Percentiles rank a stretch among this genome's conserved stretches.
These are phyloP conservation scores for Nannochloris sp. DNA, from an alignment of 139 green algal species.

Conservation along the genomic window DNA sequence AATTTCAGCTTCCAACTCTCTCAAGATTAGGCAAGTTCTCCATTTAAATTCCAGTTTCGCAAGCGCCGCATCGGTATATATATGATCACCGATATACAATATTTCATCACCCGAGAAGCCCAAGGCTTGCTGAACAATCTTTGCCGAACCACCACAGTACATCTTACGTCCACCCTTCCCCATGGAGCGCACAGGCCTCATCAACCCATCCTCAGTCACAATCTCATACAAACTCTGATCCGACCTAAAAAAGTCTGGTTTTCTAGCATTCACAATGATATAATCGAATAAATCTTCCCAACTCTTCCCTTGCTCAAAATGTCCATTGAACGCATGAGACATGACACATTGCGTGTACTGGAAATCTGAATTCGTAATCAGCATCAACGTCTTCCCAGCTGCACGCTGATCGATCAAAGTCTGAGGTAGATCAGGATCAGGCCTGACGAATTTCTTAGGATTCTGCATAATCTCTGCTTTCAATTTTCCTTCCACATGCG, in stretches of 20 bases:
- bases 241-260: conserved; percentile 91
- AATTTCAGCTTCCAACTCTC: conserved; percentile 91
- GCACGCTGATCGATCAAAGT: conserved; percentile 85
- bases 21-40: conserved; percentile 70
- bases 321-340: conserved; percentile 73
- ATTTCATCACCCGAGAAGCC: conserved; percentile 80
- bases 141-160: conserved; percentile 77
- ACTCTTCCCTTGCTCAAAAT: conserved; percentile 58
- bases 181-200: conserved; percentile 55
- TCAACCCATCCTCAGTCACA: conserved; percentile 87
- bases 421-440: conserved; percentile 73
- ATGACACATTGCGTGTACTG: conserved; percentile 87
- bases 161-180: conserved; percentile 52
- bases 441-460: conserved; percentile 61
- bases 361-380: conserved; percentile 91
- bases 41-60: conserved; percentile 13
- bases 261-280: conserved; percentile 82
- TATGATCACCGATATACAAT: conserved; percentile 76
- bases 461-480: conserved; percentile 89
- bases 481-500: conserved; percentile 88
- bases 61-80: conserved; percentile 12
- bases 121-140: conserved; percentile 83
- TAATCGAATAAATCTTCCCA: conserved; percentile 92
- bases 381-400: conserved; percentile 80
- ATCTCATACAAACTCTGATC: conserved; percentile 78